Base-by-base conservation (phyloP, 108 stramenopile species). In the Fragilaria crotonensis region DNA sequence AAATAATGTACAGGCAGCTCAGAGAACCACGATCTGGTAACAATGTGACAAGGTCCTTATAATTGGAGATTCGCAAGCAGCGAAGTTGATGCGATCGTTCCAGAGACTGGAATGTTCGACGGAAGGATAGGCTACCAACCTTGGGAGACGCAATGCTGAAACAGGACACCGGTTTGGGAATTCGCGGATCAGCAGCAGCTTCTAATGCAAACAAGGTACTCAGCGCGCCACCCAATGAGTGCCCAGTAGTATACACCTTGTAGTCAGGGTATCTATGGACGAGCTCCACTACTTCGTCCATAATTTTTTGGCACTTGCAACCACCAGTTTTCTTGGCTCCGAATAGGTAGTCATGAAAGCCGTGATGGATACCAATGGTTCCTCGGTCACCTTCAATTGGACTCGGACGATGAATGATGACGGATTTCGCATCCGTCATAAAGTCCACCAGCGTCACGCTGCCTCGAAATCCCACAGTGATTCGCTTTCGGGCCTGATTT, bases 31-130 rank as follows among this genome's bases (percentile, higher is more conserved):
- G 71, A 29, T 72, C 62, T 1, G 87, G 87, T 29, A 72, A 57
- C 25, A 85, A 63, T 11, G 87, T 89, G 0, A 89, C 81, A 9
- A 79, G 75, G 72, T 89, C 88, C 65, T 71, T 67, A 41, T 73
- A 67, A 64, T 89, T 89, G 52, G 75, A 72, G 50, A 86, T 78
- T 7, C 88, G 77, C 23, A 89, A 63, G 33, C 85, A 84, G 1
- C 81, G 80, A 4, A 89, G 44, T 60, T 73, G 71, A 0, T 75
- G 74, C 52, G 47, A 62, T 57, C 78, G 63, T 64, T 89, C 88
- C 57, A 85, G 51, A n/a, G 33, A 49, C 54, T 76, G 67, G 67
- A 84, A 84, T 9, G 78, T 63, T 20, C 48, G 25, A 26, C 77
- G 77, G 57, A 85, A 89, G 2, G 51, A 50, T 44, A 67, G 52